Percentiles rank a stretch among this genome's conserved stretches.
Conservation (phyloP, 2,329 filamentous ascomycete species). For the Myriosclerotinia curreyana region DNA sequence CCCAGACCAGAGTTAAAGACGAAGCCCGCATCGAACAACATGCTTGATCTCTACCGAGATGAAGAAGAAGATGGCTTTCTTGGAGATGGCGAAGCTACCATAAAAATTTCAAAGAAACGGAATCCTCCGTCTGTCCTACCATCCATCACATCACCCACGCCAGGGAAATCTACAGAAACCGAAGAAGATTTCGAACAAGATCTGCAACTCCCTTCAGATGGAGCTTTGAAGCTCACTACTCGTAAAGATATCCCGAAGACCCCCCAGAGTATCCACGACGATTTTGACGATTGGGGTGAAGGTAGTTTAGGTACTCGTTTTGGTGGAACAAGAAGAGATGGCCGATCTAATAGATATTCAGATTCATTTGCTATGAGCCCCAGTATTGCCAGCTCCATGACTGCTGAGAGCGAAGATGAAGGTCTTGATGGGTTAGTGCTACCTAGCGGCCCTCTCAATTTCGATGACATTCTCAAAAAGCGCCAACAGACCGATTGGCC, state of each 20-base stretch:
- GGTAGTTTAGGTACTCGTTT: slow-evolving; percentile 88
- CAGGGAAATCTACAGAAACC: slow-evolving; percentile 44
- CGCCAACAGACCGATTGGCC: slow-evolving; percentile 62
- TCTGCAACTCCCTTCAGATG: slow-evolving; percentile 66
- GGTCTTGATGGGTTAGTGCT: slow-evolving; percentile 85
- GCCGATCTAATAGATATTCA: slow-evolving; percentile 77
- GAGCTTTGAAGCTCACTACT: slow-evolving; percentile 58
- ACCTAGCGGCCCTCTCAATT: slow-evolving; percentile 78
- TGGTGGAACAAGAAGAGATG: slow-evolving; percentile 78
- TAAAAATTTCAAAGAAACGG: slow-evolving; percentile 63
- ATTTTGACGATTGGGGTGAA: slow-evolving; percentile 89
- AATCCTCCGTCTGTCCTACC: slow-evolving; percentile 51
- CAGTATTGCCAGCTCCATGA: slow-evolving; percentile 87
- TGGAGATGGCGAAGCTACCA: slow-evolving; percentile 61
- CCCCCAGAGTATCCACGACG: slow-evolving; percentile 61
- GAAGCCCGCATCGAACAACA: slow-evolving; percentile 42
- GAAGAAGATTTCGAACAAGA: slow-evolving; percentile 71
- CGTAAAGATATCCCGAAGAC: slow-evolving; percentile 62
- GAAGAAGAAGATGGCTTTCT: slow-evolving; percentile 61
- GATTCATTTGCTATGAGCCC: slow-evolving; percentile 87
- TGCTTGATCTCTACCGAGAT: slow-evolving; percentile 64
- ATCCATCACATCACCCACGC: slow-evolving; percentile 55
- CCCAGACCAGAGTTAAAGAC: slow-evolving; percentile 31
- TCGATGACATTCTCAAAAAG: slow-evolving; percentile 73
- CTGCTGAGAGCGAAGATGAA: slow-evolving; percentile 90